phyloP scores from a whole-genome alignment of 805 yeast species.

The Wickerhamiella parazyma region DNA sequence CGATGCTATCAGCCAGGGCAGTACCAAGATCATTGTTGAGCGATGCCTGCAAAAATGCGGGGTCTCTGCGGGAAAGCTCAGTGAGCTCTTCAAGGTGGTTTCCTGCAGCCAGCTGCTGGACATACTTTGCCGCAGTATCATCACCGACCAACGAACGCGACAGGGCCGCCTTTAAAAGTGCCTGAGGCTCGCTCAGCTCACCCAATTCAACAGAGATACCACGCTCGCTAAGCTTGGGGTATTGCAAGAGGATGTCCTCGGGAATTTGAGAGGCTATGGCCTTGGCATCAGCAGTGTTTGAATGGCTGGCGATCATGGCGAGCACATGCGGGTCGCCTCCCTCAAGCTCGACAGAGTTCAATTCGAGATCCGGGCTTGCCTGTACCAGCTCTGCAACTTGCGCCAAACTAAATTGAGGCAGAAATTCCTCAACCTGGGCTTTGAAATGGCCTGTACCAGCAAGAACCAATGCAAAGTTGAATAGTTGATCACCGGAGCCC shows the following conservation, averaged over 20 bases:
- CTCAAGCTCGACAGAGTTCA: neutral
- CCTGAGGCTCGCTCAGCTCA: neutral
- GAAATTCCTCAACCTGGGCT: neutral
- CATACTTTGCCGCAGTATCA: conserved; percentile 5
- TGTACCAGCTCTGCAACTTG: conserved; percentile 4
- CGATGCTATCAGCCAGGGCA: neutral
- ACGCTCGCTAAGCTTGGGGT: neutral
- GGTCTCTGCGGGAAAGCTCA: conserved; percentile 7
- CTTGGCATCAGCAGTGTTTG: conserved; percentile 12
- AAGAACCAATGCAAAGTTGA: conserved; percentile 1
- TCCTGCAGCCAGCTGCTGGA: conserved; percentile 7
- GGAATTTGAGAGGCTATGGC: conserved; percentile 9
- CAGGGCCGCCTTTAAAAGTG: neutral
- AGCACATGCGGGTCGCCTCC: neutral
- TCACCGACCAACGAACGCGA: conserved; percentile 7
- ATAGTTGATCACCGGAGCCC: neutral
- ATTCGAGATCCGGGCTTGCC: neutral
- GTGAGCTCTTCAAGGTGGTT: neutral
- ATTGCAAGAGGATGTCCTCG: neutral
- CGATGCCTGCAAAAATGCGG: neutral
- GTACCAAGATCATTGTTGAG: neutral
- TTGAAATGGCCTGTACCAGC: conserved; percentile 1
- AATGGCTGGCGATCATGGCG: conserved; percentile 10
- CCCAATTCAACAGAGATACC: neutral
- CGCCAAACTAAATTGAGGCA: neutral